Evolutionary conservation across 345 rosid species (phyloP).

Genomic region (Eucalyptus regnans): DNA sequence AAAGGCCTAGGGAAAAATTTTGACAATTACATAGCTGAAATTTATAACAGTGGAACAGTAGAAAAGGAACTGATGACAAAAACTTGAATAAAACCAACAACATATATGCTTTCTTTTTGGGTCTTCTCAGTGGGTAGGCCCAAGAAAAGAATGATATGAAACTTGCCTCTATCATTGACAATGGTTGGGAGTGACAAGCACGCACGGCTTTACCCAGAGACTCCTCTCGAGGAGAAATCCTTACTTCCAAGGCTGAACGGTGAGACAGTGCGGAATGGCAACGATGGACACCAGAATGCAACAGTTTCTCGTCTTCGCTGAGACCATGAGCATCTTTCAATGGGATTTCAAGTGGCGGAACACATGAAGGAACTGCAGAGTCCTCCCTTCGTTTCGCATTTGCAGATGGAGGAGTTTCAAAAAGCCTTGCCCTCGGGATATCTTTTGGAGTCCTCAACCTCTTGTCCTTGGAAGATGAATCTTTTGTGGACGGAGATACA

Average conservation of each 20-base stretch:
- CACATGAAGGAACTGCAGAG: slow-evolving; percentile 22
- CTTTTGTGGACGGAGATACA: slow-evolving; percentile 18
- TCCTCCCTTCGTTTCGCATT: slow-evolving; percentile 21
- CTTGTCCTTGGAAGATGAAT: slow-evolving; percentile 19
- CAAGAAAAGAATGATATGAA: background rate
- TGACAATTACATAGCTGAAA: background rate
- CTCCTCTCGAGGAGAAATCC: slow-evolving; percentile 41
- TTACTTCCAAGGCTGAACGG: slow-evolving; percentile 34
- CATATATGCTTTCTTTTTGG: background rate
- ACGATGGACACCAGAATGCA: slow-evolving; percentile 54
- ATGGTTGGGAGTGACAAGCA: slow-evolving; percentile 77
- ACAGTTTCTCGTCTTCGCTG: slow-evolving; percentile 23
- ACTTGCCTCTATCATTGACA: slow-evolving; percentile 68
- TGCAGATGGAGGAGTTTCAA: slow-evolving; percentile 5
- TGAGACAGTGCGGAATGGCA: slow-evolving; percentile 83
- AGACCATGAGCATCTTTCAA: slow-evolving; percentile 13
- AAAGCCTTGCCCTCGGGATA: slow-evolving; percentile 30
- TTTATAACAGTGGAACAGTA: background rate
- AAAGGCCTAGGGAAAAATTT: background rate
- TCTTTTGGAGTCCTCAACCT: slow-evolving; percentile 31
- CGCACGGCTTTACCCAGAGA: slow-evolving; percentile 44
- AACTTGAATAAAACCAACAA: background rate
- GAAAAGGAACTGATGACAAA: background rate
- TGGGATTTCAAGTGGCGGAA: slow-evolving; percentile 15
- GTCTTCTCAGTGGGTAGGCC: background rate